These are phyloP conservation scores for Vitis hybrid DNA, from an alignment of 177 flowering plant species.

Conservation along the genomic window DNA sequence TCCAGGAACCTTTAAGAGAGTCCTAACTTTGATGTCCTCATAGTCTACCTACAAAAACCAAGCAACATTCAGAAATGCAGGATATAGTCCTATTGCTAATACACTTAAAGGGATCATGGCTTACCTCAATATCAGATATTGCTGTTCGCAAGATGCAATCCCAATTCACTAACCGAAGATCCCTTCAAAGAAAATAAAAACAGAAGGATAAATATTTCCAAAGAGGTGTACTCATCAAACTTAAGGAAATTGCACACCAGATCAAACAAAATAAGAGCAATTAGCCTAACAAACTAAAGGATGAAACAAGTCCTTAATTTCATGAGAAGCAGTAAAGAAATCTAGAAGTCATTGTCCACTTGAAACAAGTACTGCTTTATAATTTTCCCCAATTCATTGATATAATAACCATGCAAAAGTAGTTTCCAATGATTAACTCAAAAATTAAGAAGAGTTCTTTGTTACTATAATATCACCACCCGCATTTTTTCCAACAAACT, in stretches of 20 bases:
- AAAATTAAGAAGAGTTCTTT: no score
- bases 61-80: slow-evolving; percentile 9
- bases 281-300: no score
- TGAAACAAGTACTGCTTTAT: background rate
- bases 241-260: background rate
- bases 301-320: no score
- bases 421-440: no score
- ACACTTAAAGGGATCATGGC: slow-evolving; percentile 1
- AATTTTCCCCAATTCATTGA: no score
- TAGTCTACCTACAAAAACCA: slow-evolving; percentile 71
- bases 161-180: slow-evolving; percentile 94
- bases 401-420: no score
- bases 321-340: background rate
- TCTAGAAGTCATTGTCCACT: background rate
- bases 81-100: background rate
- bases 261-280: no score
- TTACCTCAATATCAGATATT: slow-evolving; percentile 94
- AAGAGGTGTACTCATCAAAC: background rate
- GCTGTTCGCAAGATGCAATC: slow-evolving; percentile 90
- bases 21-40: slow-evolving; percentile 73
- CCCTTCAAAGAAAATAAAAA: slow-evolving; percentile 43
- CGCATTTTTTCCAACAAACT: no score
- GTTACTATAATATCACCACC: no score
- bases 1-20: slow-evolving; percentile 77
- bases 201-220: background rate